Evolutionary conservation across 2,329 filamentous ascomycete genomes (phyloP), one percentile per base, ranked within the genome.

Genomic region (Helotiales sp.): DNA sequence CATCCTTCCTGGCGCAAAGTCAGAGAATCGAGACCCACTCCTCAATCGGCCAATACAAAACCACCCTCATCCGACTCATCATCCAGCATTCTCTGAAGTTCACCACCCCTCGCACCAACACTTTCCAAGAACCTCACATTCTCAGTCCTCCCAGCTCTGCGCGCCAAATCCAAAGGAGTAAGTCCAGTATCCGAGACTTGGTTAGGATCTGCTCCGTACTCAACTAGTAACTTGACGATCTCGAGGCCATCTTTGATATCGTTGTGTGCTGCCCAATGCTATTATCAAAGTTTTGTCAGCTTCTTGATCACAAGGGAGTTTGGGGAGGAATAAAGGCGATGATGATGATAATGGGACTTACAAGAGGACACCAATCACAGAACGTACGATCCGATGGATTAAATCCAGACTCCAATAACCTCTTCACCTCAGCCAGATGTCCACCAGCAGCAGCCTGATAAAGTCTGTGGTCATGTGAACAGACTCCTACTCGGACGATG

Each of bases 351-450:
- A n/a, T n/a, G n/a, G 15, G 15, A 44, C 42, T 3, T n/a, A 46
- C 42, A 46, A 46, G 42, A 29, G 42, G 42, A 46, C 42, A 46
- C 42, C 42, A 46, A 46, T 46, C 42, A 29, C 22, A 46, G 7
- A 27, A 12, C 5, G 42, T 46, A 13, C 42, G 22, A 27, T 46
- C 42, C 15, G 42, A 46, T 27, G 42, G 42, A 29, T 46, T 46
- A 17, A 46, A 25, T 4, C 42, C 42, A n/a, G 9, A 13, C 19
- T 25, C 42, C 42, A 46, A 29, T 13, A 46, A 29, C 13, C 42
- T 46, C 42, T 46, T 46, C 22, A 46, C 42, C 22, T 29, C 24
- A 9, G 25, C 5, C 22, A 46, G 9, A 29, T 46, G 42, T 27
- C 42, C 42, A 25, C 42, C 42, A 25, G 42, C 42, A 5, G 42